phyloP scores from a whole-genome alignment of 768 basidiomycete genomes.

The Cystoderma amianthinum region DNA sequence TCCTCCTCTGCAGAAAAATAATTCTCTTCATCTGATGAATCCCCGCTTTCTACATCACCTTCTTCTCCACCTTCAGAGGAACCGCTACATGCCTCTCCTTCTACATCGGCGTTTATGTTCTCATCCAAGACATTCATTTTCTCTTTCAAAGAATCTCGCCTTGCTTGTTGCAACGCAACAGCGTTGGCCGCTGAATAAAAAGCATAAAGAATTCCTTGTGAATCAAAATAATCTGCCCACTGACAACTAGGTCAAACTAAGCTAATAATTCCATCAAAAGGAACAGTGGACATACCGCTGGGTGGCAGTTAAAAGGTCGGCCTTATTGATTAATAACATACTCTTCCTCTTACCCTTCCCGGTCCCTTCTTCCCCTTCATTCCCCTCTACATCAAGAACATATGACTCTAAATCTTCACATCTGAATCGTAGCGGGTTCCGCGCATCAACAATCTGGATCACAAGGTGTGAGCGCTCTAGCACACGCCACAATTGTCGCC shows the following conservation, averaged over 20 bases:
- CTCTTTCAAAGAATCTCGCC: conserved; percentile 36
- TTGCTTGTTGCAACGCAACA: conserved; percentile 72
- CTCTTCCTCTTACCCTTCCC: conserved; percentile 67
- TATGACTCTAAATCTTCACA: conserved; percentile 90
- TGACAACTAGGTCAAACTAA: conserved; percentile 37
- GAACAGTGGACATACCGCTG: conserved; percentile 56
- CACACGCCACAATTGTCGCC: conserved; percentile 97
- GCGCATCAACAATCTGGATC: conserved; percentile 94
- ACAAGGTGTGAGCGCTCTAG: conserved; percentile 91
- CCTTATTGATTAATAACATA: conserved; percentile 90
- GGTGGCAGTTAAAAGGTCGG: conserved; percentile 79
- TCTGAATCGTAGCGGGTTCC: conserved; percentile 88
- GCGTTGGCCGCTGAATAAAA: conserved; percentile 94
- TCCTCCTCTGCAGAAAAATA: conserved; percentile 52
- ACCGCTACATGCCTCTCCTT: conserved; percentile 17
- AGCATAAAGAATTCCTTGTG: conserved; percentile 67
- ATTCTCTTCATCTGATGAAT: conserved; percentile 16
- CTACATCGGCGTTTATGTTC: conserved; percentile 8
- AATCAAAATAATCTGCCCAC: conserved; percentile 93
- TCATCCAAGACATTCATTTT: conserved; percentile 7
- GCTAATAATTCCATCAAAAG: background rate
- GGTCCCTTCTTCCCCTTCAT: conserved; percentile 75
- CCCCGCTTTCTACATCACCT: conserved; percentile 8
- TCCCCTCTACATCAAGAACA: conserved; percentile 76
- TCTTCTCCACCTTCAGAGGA: conserved; percentile 18